These are phyloP conservation scores for Candida quercuum DNA, from an alignment of 805 yeast species.

Conservation along the genomic window DNA sequence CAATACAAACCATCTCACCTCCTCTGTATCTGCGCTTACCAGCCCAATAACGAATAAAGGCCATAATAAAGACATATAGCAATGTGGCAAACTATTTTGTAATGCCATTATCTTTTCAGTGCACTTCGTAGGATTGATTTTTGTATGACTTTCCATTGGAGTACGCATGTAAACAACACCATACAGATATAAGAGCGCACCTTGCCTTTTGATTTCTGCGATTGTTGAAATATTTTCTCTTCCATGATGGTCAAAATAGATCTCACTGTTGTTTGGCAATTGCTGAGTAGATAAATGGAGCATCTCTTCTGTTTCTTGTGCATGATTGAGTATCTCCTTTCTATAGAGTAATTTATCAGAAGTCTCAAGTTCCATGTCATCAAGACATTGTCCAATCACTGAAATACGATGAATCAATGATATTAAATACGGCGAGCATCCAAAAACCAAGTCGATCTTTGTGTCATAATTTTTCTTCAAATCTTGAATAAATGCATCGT, in stretches of 20 bases:
- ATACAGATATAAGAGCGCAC: conserved; percentile 30
- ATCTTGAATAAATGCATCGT: conserved; percentile 26
- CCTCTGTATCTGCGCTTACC: conserved; percentile 27
- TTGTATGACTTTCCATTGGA: conserved; percentile 6
- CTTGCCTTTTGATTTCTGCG: conserved; percentile 34
- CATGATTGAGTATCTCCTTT: conserved; percentile 22
- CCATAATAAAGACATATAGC: conserved; percentile 35
- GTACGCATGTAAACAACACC: conserved; percentile 29
- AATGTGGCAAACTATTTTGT: conserved; percentile 22
- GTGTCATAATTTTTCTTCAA: conserved; percentile 30
- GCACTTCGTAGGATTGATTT: conserved; percentile 12
- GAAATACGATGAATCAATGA: conserved; percentile 32
- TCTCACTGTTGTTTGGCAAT: conserved; percentile 17
- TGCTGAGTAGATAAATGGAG: conserved; percentile 22
- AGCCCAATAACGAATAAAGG: conserved; percentile 36
- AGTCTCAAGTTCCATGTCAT: conserved; percentile 27
- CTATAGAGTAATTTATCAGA: conserved; percentile 7
- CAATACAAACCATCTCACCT: conserved; percentile 34
- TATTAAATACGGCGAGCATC: conserved; percentile 34
- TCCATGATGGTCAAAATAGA: conserved; percentile 13
- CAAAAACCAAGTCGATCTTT: conserved; percentile 33
- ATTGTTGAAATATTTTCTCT: conserved; percentile 22
- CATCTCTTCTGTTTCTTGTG: conserved; percentile 24
- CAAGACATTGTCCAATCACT: conserved; percentile 31
- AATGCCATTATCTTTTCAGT: conserved; percentile 22